phyloP scores from a whole-genome alignment of 225 moss, liverwort and hornwort genomes.

The Neckera pumila region DNA sequence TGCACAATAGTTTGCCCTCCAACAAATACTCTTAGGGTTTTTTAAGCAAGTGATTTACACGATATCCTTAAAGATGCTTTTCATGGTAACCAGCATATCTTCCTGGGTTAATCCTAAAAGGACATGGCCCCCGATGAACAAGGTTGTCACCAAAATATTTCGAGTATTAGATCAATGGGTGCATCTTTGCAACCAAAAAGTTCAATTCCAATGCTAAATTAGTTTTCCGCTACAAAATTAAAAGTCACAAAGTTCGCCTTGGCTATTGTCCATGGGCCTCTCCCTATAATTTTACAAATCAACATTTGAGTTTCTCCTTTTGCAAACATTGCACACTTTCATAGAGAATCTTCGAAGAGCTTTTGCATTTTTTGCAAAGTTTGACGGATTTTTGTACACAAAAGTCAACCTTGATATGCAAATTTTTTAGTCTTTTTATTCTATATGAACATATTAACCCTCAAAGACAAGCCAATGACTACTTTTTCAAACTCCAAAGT shows the following conservation, averaged over 20 bases:
- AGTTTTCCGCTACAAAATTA: accelerated
- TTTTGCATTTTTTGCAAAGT: neutral
- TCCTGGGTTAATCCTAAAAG: neutral
- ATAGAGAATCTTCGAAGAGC: accelerated
- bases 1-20: neutral
- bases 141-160: neutral
- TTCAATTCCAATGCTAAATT: neutral
- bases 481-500: neutral
- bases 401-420: accelerated
- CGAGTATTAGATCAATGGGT: neutral
- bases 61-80: neutral
- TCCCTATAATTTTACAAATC: neutral
- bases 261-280: neutral
- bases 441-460: neutral
- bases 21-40: accelerated
- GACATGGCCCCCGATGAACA: accelerated
- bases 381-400: accelerated
- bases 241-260: neutral
- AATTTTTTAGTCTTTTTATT: neutral
- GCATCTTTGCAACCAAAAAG: neutral
- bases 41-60: neutral
- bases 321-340: neutral
- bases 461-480: accelerated
- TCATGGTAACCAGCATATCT: accelerated
- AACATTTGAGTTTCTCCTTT: accelerated